A percentile compares a stretch with the other conserved stretches of the same genome.
phyloP scores from a whole-genome alignment of 2,329 filamentous ascomycete species.

The Penicillium expansum region DNA sequence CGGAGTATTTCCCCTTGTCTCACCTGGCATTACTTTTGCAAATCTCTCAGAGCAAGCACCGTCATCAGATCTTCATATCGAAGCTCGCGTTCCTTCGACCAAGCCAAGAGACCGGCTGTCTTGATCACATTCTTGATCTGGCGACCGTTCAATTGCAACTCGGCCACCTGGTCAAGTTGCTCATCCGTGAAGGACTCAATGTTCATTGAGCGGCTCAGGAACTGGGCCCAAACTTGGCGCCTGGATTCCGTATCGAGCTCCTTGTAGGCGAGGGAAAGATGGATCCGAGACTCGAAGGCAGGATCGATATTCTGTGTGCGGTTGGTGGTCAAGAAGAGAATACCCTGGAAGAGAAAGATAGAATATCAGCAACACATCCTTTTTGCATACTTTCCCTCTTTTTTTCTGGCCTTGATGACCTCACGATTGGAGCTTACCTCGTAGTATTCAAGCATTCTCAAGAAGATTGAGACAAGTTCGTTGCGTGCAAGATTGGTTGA shows the following conservation, averaged over 20 bases:
- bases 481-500: slow-evolving; percentile 46
- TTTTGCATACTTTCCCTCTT: background rate
- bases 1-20: background rate
- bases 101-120: slow-evolving; percentile 43
- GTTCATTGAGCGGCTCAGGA: slow-evolving; percentile 31
- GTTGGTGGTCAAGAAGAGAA: slow-evolving; percentile 53
- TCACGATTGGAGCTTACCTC: slow-evolving; percentile 14
- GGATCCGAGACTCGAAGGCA: slow-evolving; percentile 50
- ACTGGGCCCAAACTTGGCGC: slow-evolving; percentile 47
- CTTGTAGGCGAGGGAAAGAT: slow-evolving; percentile 38
- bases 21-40: background rate
- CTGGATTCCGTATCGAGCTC: slow-evolving; percentile 39
- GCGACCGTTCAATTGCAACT: slow-evolving; percentile 30
- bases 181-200: slow-evolving; percentile 14
- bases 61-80: slow-evolving; percentile 21
- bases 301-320: slow-evolving; percentile 50
- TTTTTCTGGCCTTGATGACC: background rate
- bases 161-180: slow-evolving; percentile 26
- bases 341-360: slow-evolving; percentile 41
- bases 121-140: slow-evolving; percentile 49
- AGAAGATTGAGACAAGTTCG: slow-evolving; percentile 44
- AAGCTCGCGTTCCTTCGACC: slow-evolving; percentile 18
- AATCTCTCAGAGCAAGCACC: slow-evolving; percentile 12
- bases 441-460: slow-evolving; percentile 32
- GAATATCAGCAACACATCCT: slow-evolving; percentile 31